These are phyloP conservation scores for Nicotiana sylvestris DNA, from an alignment of 257 asterid genomes.

Conservation along the genomic window DNA sequence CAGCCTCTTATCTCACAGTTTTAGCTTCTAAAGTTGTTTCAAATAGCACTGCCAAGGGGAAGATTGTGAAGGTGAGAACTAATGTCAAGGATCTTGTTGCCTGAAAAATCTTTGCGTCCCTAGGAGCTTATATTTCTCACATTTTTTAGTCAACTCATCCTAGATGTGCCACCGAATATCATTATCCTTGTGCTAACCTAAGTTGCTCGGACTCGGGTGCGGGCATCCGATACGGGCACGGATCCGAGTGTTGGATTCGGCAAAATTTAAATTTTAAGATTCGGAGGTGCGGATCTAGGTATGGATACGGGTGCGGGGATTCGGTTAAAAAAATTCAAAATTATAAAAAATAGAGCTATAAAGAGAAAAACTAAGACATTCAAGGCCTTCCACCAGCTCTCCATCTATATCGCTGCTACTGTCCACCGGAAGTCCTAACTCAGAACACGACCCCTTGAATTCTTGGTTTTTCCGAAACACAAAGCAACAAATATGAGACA, in stretches of 20 bases:
- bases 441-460: too few relatives aligned
- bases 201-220: neutral
- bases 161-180: neutral
- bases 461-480: too few relatives aligned
- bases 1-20: neutral
- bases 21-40: neutral
- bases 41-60: neutral
- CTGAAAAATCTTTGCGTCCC: neutral
- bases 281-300: neutral
- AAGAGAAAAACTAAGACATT: too few relatives aligned
- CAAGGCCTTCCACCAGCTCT: too few relatives aligned
- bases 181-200: neutral
- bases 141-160: neutral
- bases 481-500: too few relatives aligned
- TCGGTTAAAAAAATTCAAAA: too few relatives aligned
- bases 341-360: neutral
- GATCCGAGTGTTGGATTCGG: too few relatives aligned
- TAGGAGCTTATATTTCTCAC: neutral
- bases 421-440: too few relatives aligned
- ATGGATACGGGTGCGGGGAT: too few relatives aligned
- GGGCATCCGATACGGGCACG: neutral
- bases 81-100: neutral
- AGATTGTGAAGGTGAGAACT: neutral
- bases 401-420: too few relatives aligned
- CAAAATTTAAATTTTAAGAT: too few relatives aligned